Base-by-base conservation (phyloP, 768 basidiomycete species). In the Suillus americanus region DNA sequence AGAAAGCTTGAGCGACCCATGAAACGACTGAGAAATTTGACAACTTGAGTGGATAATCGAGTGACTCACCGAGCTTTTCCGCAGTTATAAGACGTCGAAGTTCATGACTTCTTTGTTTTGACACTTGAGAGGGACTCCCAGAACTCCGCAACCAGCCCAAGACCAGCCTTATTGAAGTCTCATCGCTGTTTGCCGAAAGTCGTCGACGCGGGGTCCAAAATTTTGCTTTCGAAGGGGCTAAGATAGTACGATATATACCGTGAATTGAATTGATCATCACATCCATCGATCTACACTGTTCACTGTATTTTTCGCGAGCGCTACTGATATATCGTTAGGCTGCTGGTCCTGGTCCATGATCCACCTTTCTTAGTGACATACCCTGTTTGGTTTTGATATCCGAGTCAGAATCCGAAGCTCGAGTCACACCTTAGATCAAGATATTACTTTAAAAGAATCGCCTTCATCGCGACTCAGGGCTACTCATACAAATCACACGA, bases 401-500 rank as follows among this genome's bases (percentile, higher is more conserved):
- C 56, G 37, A 57, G 37, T 38, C 56, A 57, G 30, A 54, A 54
- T 54, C 20, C 28, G 30, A 53, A 53, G 37, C 38, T 40, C 38
- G 57, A 59, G 57, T 41, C 57, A 59, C 40, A 8, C 18, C 23
- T 38, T 59, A 59, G 40, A 59, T 59, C 57, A 59, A 41, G 30
- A 54, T 54, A 54, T 25, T 38, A 13, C 16, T 37, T 35, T 7
- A 41, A 59, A 59, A 59, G 40, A 41, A 41, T 38, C 25, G 16
- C 38, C 23, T 41, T 25, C 16, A 57, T 40, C 18, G 38, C 25
- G 38, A 3, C 18, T n/a, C n/a, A n/a, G 18, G 8, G 38, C 9
- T 6, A 18, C 38, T 43, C 35, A 59, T 25, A 41, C 40, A 59
- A 18, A 41, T 28, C 13, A 7, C 18, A 40, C 65, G 8, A 59